A percentile compares a stretch with the other conserved stretches of the same genome.
These are phyloP conservation scores for Aspergillus nidulans DNA, from an alignment of 495 filamentous ascomycete genomes.

Conservation along the genomic window DNA sequence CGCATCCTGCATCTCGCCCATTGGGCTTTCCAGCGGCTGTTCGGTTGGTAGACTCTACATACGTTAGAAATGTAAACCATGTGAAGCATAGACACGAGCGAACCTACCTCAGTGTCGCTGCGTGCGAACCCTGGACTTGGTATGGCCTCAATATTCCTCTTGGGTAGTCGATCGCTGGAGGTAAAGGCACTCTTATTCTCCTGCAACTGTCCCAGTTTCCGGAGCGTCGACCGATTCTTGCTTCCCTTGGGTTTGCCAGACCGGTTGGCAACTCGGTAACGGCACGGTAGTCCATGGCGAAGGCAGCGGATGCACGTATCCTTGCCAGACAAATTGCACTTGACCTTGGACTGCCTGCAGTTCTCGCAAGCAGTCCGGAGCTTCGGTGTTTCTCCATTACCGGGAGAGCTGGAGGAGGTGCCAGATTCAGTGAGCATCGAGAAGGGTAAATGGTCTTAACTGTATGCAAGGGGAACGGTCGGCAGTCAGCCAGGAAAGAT, in stretches of 20 bases:
- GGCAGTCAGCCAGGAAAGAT: neutral
- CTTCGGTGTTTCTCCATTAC: slow-evolving; percentile 30
- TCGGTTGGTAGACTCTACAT: slow-evolving; percentile 4
- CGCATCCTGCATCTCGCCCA: slow-evolving; percentile 10
- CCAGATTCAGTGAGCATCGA: slow-evolving; percentile 34
- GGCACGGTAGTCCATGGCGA: slow-evolving; percentile 42
- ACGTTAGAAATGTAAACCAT: neutral
- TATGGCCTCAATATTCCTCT: neutral
- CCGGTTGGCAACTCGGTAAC: slow-evolving; percentile 43
- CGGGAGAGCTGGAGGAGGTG: slow-evolving; percentile 16
- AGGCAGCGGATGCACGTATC: slow-evolving; percentile 41
- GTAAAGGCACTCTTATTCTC: slow-evolving; percentile 26
- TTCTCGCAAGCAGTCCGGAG: slow-evolving; percentile 45
- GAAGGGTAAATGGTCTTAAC: neutral
- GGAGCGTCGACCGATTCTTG: slow-evolving; percentile 42
- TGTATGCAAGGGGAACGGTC: neutral
- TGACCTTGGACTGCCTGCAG: slow-evolving; percentile 46
- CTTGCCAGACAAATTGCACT: slow-evolving; percentile 42
- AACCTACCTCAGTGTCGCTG: neutral
- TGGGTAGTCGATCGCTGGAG: neutral
- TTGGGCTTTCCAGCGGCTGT: slow-evolving; percentile 16
- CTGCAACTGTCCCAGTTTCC: slow-evolving; percentile 40
- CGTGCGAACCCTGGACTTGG: slow-evolving; percentile 1
- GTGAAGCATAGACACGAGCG: neutral
- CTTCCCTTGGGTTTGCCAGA: slow-evolving; percentile 47